Evolutionary conservation across 768 basidiomycete genomes (phyloP), one percentile per base, ranked within the genome.

Genomic region (Mycena galopus): DNA sequence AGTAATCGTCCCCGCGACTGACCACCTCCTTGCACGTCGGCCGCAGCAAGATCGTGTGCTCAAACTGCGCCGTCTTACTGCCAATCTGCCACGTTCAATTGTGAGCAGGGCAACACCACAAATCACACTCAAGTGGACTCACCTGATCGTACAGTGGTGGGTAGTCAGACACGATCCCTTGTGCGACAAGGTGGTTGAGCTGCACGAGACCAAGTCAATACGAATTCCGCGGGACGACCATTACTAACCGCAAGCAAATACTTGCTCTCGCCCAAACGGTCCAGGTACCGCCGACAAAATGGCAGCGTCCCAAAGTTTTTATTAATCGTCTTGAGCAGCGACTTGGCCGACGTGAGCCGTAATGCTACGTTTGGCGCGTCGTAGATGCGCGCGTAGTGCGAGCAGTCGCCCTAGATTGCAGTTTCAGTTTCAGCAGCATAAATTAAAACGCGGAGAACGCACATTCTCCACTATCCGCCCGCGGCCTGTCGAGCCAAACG

Each of bases 401-500:
- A 98, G 77, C 92, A 94, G 33, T 96, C 96, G 23, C 97, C 97
- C 94, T 96, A 44, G 37, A 29, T 8, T 42, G 8, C n/a, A 10
- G 56, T 60, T 32, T 72, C 42, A 51, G 60, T 64, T 25, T 57
- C 23, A 60, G 57, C 32, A 67, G 65, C 39, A 61, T 39, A 61
- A 7, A 39, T 39, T 39, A 39, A 16, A 3, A 16, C 39, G 39
- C 3, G 32, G 23, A 17, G 12, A 23, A 59, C 60, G 25, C 39
- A 95, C 95, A 72, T 88, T 88, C 78, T 99, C 97, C 19, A 95
- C 87, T 25, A 98, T 95, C 29, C 90, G 87, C 10, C 97, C 98
- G 50, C 93, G 88, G 19, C 98, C 97, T 0, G 97, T 99, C n/a
- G 94, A 95, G 14, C 98, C 98, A 81, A 99, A 99, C 2, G 98